Base-by-base conservation (phyloP, 768 basidiomycete species). In the Pisolithus albus region DNA sequence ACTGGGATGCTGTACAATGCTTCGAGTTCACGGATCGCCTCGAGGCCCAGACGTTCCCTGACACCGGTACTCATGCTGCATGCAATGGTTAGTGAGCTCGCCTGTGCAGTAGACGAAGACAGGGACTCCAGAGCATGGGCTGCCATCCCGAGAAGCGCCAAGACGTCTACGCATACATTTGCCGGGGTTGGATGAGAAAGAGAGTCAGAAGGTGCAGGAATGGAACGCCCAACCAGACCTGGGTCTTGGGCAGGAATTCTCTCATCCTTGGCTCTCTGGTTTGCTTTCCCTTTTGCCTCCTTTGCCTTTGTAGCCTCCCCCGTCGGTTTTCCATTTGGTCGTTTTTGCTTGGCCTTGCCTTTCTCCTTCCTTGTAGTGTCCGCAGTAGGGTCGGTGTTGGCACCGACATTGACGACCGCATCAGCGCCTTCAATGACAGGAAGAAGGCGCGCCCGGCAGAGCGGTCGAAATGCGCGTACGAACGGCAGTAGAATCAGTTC, bases 11-110 rank as follows among this genome's bases (percentile, higher is more conserved):
- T 39, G n/a, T 61, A 64, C 24, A 68, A 26, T 3, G 34, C 38
- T 24, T 63, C 65, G 10, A 67, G 58, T 19, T 58, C 63, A 3
- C 65, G 58, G 46, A 68, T 59, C 19, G 55, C 21, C 45, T 67
- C 67, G 18, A 67, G 58, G n/a, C 59, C 64, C 21, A 67, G 52
- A 30, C 61, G 61, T 28, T 58, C 52, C 41, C 47, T 59, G 13
- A 67, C 48, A 18, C 51, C 52, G 6, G 37, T 2, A 2, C 47
- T 56, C 9, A 62, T 46, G 7, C 23, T 41, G 30, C 4, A 9
- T 18, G 26, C 23, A 26, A 28, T 18, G 15, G 16, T 5, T 6
- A 16, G 43, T 26, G n/a, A n/a, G 6, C 8, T 3, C 15, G 5
- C 6, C 16, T 8, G 15, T 19, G 18, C 32, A 9, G 16, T 7